Evolutionary conservation across 2,329 filamentous ascomycete species (phyloP).

Genomic region (Tolypocladium guangdongense): DNA sequence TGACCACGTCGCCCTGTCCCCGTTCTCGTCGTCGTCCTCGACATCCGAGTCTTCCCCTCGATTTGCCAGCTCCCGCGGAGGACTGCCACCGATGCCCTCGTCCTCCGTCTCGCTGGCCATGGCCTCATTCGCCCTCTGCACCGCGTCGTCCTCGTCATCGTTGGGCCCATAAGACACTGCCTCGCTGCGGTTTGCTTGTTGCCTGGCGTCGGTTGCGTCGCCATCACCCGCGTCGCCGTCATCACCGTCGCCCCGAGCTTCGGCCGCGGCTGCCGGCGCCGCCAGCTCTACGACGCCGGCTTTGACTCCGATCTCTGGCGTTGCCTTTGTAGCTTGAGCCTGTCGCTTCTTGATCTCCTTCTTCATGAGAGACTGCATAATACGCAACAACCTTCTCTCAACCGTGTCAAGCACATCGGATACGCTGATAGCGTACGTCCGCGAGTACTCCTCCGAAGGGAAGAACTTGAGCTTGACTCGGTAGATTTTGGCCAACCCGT

Average conservation of each 20-base stretch:
- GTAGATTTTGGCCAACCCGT: slow-evolving; percentile 71
- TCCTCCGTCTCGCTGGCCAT: slow-evolving; percentile 25
- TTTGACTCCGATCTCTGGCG: slow-evolving; percentile 59
- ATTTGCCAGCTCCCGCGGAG: slow-evolving; percentile 19
- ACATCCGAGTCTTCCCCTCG: slow-evolving; percentile 22
- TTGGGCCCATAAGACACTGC: slow-evolving; percentile 85
- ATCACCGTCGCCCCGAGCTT: slow-evolving; percentile 39
- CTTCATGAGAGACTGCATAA: slow-evolving; percentile 58
- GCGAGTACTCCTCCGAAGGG: slow-evolving; percentile 68
- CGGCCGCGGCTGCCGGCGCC: slow-evolving; percentile 17
- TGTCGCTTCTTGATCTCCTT: slow-evolving; percentile 78
- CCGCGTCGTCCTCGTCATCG: slow-evolving; percentile 78
- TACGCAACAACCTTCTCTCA: slow-evolving; percentile 68
- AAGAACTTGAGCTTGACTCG: slow-evolving; percentile 76
- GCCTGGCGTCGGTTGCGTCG: slow-evolving; percentile 65
- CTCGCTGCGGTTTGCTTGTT: slow-evolving; percentile 65
- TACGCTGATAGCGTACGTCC: slow-evolving; percentile 73
- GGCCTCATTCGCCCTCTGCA: slow-evolving; percentile 42
- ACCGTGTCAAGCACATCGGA: slow-evolving; percentile 69
- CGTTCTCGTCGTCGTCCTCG: slow-evolving; percentile 24
- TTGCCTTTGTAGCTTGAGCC: slow-evolving; percentile 52
- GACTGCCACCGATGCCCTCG: slow-evolving; percentile 43
- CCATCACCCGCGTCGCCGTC: slow-evolving; percentile 67
- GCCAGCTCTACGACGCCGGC: slow-evolving; percentile 43
- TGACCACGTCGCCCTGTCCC: slow-evolving; percentile 25